These are phyloP conservation scores for Abrus precatorius DNA, from an alignment of 306 rosid species.

Conservation along the genomic window DNA sequence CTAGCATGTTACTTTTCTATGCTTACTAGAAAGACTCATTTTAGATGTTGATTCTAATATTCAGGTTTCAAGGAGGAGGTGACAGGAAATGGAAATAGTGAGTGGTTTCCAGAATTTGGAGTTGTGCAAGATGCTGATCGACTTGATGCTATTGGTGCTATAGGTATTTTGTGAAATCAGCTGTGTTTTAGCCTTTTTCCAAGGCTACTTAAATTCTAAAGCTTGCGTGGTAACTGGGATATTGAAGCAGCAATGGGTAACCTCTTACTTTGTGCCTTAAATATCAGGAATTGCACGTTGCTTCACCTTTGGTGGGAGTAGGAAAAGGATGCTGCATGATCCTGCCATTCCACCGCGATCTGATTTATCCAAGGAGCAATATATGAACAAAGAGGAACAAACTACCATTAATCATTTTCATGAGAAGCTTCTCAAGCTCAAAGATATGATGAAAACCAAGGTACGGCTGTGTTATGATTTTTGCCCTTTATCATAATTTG, in stretches of 20 bases:
- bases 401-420: conserved; percentile 89
- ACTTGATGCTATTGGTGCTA: conserved; percentile 97
- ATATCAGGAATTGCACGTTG: conserved; percentile 89
- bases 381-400: conserved; percentile 81
- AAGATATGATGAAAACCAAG: conserved; percentile 93
- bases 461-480: conserved; percentile 45
- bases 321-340: conserved; percentile 73
- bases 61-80: conserved; percentile 94
- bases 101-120: conserved; percentile 74
- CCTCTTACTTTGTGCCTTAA: conserved; percentile 13
- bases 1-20: neutral
- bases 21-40: conserved; percentile 13
- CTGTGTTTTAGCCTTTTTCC: neutral
- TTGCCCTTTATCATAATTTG: neutral
- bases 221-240: neutral
- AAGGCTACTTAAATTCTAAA: conserved; percentile 1
- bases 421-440: conserved; percentile 94
- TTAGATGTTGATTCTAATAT: conserved; percentile 29
- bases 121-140: conserved; percentile 97
- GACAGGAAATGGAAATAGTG: conserved; percentile 57
- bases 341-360: conserved; percentile 74
- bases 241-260: neutral
- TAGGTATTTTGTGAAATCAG: conserved; percentile 62
- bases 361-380: conserved; percentile 71
- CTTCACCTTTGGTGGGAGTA: conserved; percentile 94